Percentiles rank a stretch among this genome's conserved stretches.
Evolutionary conservation across 139 green algal species (phyloP).

Genomic region (Tetratostichococcus sp.): DNA sequence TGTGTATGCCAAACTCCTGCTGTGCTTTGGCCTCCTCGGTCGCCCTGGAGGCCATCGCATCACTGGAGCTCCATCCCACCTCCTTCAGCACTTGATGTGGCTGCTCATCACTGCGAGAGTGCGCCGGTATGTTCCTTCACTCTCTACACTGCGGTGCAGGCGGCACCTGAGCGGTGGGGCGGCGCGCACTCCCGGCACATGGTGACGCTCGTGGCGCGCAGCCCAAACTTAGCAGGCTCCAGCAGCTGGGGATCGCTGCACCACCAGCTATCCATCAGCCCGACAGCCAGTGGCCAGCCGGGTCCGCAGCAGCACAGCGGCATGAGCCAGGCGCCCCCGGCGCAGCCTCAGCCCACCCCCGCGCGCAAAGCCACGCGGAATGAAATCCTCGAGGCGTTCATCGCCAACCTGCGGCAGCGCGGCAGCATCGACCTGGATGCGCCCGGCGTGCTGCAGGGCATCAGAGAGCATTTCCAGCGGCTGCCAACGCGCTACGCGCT

Average conservation of each 20-base stretch:
- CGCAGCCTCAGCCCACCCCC: background rate
- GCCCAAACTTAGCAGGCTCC: background rate
- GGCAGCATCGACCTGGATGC: slow-evolving; percentile 59
- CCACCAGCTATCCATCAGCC: background rate
- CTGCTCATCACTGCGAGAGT: no score
- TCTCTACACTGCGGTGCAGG: background rate
- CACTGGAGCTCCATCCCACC: no score
- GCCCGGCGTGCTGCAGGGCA: slow-evolving; percentile 52
- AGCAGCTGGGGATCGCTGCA: background rate
- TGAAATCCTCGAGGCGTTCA: slow-evolving; percentile 62
- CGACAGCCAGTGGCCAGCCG: background rate
- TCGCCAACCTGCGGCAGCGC: slow-evolving; percentile 49
- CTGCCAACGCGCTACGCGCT: slow-evolving; percentile 83
- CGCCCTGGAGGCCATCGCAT: no score
- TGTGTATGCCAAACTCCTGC: no score
- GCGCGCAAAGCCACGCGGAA: slow-evolving; percentile 39
- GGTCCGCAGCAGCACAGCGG: no score
- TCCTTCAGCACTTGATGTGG: no score
- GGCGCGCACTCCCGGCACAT: background rate
- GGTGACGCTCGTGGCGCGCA: background rate
- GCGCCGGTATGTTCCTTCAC: no score
- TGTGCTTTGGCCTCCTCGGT: no score
- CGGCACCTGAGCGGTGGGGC: no score
- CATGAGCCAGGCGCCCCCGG: background rate
- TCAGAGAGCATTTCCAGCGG: slow-evolving; percentile 75